phyloP scores from a whole-genome alignment of 176 grass and related monocot species.

The Chloris gayana region DNA sequence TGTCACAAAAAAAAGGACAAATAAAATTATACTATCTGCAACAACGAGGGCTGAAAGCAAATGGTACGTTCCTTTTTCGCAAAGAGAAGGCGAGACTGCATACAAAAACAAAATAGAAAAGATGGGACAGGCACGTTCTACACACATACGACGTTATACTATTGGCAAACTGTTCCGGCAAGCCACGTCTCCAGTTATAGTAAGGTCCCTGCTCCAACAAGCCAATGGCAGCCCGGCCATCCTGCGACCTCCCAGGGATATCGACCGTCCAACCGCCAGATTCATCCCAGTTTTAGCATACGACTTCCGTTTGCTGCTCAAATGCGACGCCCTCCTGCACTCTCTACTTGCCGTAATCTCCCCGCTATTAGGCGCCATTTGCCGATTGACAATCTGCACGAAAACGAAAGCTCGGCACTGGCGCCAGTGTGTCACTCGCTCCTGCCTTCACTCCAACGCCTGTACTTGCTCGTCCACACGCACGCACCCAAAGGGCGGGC shows the following conservation, averaged over 20 bases:
- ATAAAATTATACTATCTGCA: too few relatives aligned
- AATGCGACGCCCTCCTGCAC: background rate
- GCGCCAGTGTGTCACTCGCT: constrained; percentile 7
- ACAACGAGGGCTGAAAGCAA: too few relatives aligned
- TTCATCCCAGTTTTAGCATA: background rate
- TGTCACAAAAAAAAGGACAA: too few relatives aligned
- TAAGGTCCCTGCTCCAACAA: constrained; percentile 6
- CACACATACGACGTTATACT: background rate
- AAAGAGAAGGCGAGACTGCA: too few relatives aligned
- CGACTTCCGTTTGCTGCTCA: background rate
- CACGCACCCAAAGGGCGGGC: background rate
- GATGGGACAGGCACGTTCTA: constrained; percentile 5
- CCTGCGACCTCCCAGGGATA: background rate
- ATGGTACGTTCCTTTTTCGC: too few relatives aligned
- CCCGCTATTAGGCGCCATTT: constrained; percentile 30
- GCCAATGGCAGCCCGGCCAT: constrained; percentile 2
- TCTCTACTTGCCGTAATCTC: constrained; percentile 26
- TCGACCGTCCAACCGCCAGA: constrained; percentile 5
- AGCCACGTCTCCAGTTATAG: constrained; percentile 21
- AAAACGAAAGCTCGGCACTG: background rate
- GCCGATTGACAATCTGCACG: background rate
- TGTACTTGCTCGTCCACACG: background rate
- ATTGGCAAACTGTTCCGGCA: background rate
- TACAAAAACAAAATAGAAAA: too few relatives aligned
- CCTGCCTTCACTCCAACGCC: constrained; percentile 76